Evolutionary conservation across 768 basidiomycete species (phyloP), one percentile per base, ranked within the genome.

Genomic region (Tremella mesenterica): DNA sequence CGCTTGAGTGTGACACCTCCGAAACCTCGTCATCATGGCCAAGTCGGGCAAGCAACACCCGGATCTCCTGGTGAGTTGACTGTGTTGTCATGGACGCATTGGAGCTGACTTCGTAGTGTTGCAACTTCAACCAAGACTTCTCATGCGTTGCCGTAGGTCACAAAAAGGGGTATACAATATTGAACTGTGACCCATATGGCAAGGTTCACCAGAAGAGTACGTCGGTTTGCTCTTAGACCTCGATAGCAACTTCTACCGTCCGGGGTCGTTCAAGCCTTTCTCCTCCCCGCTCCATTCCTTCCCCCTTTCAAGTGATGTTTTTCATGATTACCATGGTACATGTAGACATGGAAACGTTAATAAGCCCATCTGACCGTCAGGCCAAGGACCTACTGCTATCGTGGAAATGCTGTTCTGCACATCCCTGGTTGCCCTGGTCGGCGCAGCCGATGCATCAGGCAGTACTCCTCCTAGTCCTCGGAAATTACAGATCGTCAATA

Each of bases 341-440:
- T 50, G 2, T 44, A 68, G 66, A n/a, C n/a, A n/a, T n/a, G n/a
- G n/a, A n/a, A n/a, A n/a, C n/a, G n/a, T n/a, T n/a, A n/a, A n/a
- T n/a, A n/a, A n/a, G n/a, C n/a, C 14, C 23, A 8, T n/a, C 38
- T 41, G 38, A 41, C 14, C 5, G n/a, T 8, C 57, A 53, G 93
- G 86, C 64, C 91, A 96, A 54, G 92, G 93, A 7, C 88, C 93
- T 1, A 81, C 87, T 16, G 90, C 91, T 21, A 95, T 95, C 58
- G 93, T 96, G 14, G 95, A 99, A 75, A 99, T 99, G 95, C 79
- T 99, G 54, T 99, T 99, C 77, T 96, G 92, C 76, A 99, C 95
- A 4, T 95, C 91, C 20, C 81, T 99, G 57, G 89, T 99, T 44
- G 95, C 95, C 0, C 80, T 99, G 28, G 95, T 97, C 20, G 95